Percentiles rank a stretch among this genome's conserved stretches.
These are phyloP conservation scores for Strigomonas galati DNA, from an alignment of 208 protist genomes.

Conservation along the genomic window DNA sequence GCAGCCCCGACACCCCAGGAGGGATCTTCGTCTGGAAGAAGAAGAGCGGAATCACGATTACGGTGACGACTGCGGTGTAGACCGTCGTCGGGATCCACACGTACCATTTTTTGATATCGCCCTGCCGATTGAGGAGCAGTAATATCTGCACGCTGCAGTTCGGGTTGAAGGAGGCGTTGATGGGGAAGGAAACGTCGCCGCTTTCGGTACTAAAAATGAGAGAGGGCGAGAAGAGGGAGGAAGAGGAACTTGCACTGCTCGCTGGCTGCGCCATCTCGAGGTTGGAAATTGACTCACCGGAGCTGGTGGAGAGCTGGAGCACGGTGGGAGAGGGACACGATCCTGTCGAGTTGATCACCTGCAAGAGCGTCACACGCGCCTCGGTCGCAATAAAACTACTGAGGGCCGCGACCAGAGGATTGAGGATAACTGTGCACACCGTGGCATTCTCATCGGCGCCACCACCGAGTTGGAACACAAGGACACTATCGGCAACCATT, in stretches of 20 bases:
- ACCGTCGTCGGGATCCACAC: conserved; percentile 60
- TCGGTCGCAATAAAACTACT: background rate
- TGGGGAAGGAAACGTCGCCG: background rate
- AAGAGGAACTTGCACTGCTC: too few species aligned
- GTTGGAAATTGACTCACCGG: background rate
- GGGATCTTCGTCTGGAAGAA: conserved; percentile 23
- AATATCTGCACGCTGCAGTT: conserved; percentile 39
- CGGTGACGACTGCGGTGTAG: conserved; percentile 32
- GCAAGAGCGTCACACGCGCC: background rate
- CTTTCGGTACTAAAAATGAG: conserved; percentile 11
- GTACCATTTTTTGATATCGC: conserved; percentile 47
- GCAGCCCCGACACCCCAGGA: conserved; percentile 18
- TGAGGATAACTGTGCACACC: background rate
- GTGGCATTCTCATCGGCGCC: background rate
- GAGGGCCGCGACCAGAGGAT: background rate
- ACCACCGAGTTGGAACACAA: conserved; percentile 39
- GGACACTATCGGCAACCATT: conserved; percentile 22
- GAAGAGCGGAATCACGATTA: conserved; percentile 22
- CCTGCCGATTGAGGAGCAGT: conserved; percentile 36
- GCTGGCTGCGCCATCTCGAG: background rate
- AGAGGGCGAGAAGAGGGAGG: conserved; percentile 16
- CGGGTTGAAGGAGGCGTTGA: conserved; percentile 19
- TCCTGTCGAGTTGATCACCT: background rate
- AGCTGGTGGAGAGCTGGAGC: background rate
- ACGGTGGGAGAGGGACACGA: background rate